A percentile compares a stretch with the other conserved stretches of the same genome.
These are phyloP conservation scores for Neurospora sp. DNA, from an alignment of 495 filamentous ascomycete species.

Conservation along the genomic window DNA sequence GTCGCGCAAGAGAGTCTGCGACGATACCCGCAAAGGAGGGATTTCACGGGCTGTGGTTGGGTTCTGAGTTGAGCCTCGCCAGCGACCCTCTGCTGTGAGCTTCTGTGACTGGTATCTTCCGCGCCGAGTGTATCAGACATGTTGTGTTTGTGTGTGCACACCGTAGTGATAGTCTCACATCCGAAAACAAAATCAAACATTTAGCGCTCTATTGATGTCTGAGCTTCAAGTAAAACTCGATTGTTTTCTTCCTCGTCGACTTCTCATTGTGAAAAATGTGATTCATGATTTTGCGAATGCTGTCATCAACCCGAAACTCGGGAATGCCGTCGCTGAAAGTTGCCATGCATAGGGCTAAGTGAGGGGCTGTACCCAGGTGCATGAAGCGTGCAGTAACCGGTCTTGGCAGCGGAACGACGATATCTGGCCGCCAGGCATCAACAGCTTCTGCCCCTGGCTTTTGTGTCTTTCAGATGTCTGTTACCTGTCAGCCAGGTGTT, in stretches of 20 bases:
- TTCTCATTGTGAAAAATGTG: not conserved
- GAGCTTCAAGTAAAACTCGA: not conserved
- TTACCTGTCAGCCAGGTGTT: not conserved
- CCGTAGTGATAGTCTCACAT: not conserved
- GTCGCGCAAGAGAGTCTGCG: not conserved
- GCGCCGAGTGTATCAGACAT: not conserved
- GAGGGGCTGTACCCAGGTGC: slow-evolving; percentile 9
- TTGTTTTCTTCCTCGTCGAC: not conserved
- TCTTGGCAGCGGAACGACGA: slow-evolving; percentile 1
- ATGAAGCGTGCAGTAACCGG: not conserved
- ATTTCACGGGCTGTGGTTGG: not conserved
- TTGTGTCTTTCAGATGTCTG: not conserved
- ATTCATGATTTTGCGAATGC: not conserved
- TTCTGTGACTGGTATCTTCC: not conserved
- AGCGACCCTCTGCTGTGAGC: not conserved
- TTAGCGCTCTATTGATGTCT: not conserved
- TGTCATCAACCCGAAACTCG: not conserved
- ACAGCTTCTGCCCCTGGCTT: not conserved
- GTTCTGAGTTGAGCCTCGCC: not conserved
- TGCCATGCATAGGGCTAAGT: slow-evolving; percentile 17
- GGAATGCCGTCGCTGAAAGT: not conserved
- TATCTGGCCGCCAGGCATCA: not conserved
- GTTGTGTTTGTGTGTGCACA: not conserved
- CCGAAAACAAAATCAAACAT: not conserved
- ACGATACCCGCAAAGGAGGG: not conserved